Base-by-base conservation (phyloP, 371 early-diverging fungal species). In the Saksenaea vasiformis region DNA sequence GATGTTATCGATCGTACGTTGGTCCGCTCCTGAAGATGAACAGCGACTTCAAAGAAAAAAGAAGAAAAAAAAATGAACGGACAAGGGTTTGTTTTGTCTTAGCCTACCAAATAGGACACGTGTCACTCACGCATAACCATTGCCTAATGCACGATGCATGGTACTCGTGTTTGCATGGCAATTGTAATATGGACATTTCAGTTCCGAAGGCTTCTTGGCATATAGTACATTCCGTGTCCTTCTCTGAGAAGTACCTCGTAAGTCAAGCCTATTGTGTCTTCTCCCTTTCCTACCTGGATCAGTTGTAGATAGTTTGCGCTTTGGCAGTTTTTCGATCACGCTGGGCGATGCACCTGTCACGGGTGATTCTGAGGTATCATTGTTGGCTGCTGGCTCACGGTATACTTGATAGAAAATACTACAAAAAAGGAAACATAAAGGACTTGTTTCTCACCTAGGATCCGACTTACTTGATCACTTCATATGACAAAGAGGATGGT, bases 101-200 rank as follows among this genome's bases (percentile, higher is more conserved):
- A 47, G 51, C 60, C 27, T 47, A 47, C 51, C 51, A 47, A n/a
- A 47, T 47, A 10, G 51, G 51, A 47, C 51, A 47, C 24, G 51
- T 47, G 51, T 22, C 24, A 19, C 51, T 47, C 51, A 47, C 51
- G 51, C 51, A n/a, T 3, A 47, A 22, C 51, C 51, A 47, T 47
- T 47, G 17, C 9, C 51, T n/a, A 22, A 47, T 47, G 51, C 51
- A 47, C 19, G 51, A 22, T 22, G 22, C 51, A 11, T 47, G 51
- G 19, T 47, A 47, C 22, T 47, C 51, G 24, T 47, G 51, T 47
- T 47, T 47, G 22, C 51, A 47, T 47, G 51, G 51, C 51, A 47
- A 19, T 22, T 22, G 51, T 47, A 47, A 19, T 22, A 47, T 9
- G 2, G n/a, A 17, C 10, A 22, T 22, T 22, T 22, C 22, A 9